A percentile compares a stretch with the other conserved stretches of the same genome.
These are phyloP conservation scores for Amanita fuliginea DNA, from an alignment of 768 basidiomycete genomes.

Conservation along the genomic window DNA sequence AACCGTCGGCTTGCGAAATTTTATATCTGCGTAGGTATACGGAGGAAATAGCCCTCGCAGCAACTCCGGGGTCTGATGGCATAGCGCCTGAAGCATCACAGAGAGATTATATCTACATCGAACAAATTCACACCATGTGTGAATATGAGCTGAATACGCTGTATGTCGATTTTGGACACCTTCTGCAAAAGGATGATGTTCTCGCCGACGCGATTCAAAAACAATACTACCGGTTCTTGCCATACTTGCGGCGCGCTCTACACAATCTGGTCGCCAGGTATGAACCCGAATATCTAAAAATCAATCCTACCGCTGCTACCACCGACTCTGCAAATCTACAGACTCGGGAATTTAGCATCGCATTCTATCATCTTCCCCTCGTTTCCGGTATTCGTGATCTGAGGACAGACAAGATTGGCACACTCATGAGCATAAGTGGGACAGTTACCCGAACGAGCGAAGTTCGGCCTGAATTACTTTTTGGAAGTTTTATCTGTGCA, in stretches of 20 bases:
- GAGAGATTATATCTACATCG: slow-evolving; percentile 71
- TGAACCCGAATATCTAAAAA: slow-evolving; percentile 91
- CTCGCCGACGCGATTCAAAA: slow-evolving; percentile 89
- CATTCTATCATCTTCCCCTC: slow-evolving; percentile 90
- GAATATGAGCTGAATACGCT: slow-evolving; percentile 92
- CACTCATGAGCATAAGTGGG: slow-evolving; percentile 89
- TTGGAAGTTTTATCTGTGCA: slow-evolving; percentile 89
- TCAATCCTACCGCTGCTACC: slow-evolving; percentile 82
- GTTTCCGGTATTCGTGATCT: slow-evolving; percentile 93
- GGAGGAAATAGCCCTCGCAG: slow-evolving; percentile 65
- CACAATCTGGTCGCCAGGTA: slow-evolving; percentile 82
- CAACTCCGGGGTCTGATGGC: slow-evolving; percentile 72
- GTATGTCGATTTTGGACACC: slow-evolving; percentile 91
- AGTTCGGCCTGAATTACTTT: slow-evolving; percentile 90
- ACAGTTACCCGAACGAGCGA: slow-evolving; percentile 97
- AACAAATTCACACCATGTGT: slow-evolving; percentile 92
- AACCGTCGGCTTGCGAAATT: slow-evolving; percentile 1
- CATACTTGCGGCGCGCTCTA: slow-evolving; percentile 86
- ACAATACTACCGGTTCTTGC: slow-evolving; percentile 95
- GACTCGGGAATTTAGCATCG: slow-evolving; percentile 89
- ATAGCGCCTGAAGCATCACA: slow-evolving; percentile 41
- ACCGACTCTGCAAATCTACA: slow-evolving; percentile 82
- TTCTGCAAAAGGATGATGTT: slow-evolving; percentile 84
- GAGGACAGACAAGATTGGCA: slow-evolving; percentile 88
- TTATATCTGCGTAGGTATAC: slow-evolving; percentile 52